Conservation (phyloP, 2,329 filamentous ascomycete species). For the Penicillium hesseltinei region DNA sequence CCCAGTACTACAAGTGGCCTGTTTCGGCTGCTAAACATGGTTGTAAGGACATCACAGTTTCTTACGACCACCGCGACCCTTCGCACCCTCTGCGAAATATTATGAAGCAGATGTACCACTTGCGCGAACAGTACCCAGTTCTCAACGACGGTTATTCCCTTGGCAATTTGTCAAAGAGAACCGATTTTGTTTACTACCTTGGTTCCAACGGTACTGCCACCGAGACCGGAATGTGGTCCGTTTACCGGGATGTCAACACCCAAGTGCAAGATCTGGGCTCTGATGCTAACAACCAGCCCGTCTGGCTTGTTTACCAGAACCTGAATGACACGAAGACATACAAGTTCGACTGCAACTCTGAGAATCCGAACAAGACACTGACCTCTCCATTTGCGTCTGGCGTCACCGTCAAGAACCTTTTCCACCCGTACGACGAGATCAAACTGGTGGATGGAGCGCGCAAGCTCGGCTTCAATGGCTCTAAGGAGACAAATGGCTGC, state of each 20-base stretch:
- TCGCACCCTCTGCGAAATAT: conserved; percentile 60
- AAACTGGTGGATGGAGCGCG: conserved; percentile 48
- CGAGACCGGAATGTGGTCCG: conserved; percentile 61
- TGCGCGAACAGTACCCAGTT: conserved; percentile 57
- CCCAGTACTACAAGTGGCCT: conserved; percentile 59
- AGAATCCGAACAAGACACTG: conserved; percentile 48
- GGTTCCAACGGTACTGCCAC: conserved; percentile 55
- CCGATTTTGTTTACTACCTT: conserved; percentile 48
- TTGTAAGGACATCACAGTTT: conserved; percentile 56
- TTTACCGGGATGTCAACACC: conserved; percentile 51
- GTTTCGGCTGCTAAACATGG: conserved; percentile 52
- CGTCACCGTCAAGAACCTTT: conserved; percentile 60
- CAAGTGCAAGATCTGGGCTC: conserved; percentile 51
- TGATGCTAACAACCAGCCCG: conserved; percentile 42
- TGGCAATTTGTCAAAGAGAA: conserved; percentile 56
- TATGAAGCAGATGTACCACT: conserved; percentile 60
- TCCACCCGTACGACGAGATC: conserved; percentile 59
- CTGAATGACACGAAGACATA: conserved; percentile 52
- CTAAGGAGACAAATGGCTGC: conserved; percentile 54
- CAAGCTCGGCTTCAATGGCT: conserved; percentile 49
- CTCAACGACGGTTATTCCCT: conserved; percentile 60
- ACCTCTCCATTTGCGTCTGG: conserved; percentile 56
- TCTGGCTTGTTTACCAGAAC: conserved; percentile 48
- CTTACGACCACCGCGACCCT: conserved; percentile 62
- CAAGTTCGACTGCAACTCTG: conserved; percentile 54